Evolutionary conservation across 768 basidiomycete genomes (phyloP), one percentile per base, ranked within the genome.

Genomic region (Naganishia kalamii): DNA sequence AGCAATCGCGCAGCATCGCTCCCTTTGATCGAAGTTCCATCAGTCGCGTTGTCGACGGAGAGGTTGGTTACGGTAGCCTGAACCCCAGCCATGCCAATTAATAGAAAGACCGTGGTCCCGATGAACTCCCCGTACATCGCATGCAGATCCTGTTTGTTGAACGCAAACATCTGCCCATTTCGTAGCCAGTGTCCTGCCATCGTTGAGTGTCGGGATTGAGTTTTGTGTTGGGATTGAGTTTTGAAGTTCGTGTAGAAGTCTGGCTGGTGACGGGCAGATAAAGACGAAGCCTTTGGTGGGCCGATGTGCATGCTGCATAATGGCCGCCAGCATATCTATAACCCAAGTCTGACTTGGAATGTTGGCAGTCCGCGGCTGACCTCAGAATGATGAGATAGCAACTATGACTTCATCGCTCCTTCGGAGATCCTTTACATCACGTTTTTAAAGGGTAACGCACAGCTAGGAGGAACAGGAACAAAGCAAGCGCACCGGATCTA

Each of bases 51-150:
- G 3, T 62, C 41, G 12, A 40, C 0, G 4, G 51, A 47, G 30
- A 70, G 47, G 51, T 72, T 74, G 23, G 71, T 62, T 4, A 67
- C 64, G 17, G 69, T 70, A 1, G 72, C 68, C 63, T 76, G 73
- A 10, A 74, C 71, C 0, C 47, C 62, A 11, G 47, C 62, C 35
- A 48, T 47, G 68, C 71, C 74, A 15, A 57, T 41, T 73, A 76
- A 30, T 32, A 76, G 70, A 69, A 76, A 76, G 33, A 74, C 50
- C n/a, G 72, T 68, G 63, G 64, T 65, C 23, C 64, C 74, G 33
- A 75, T 63, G 44, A 75, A 75, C 61, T 75, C 74, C 30, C 74
- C 74, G 69, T 47, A 65, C 70, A 69, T 71, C 27, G 70, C 70
- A 50, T 69, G 67, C 33, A 65, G 33, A 47, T 71, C 70, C 35